Evolutionary conservation across 768 basidiomycete genomes (phyloP), one percentile per base, ranked within the genome.

Genomic region (Sporobolomyces phaffii): DNA sequence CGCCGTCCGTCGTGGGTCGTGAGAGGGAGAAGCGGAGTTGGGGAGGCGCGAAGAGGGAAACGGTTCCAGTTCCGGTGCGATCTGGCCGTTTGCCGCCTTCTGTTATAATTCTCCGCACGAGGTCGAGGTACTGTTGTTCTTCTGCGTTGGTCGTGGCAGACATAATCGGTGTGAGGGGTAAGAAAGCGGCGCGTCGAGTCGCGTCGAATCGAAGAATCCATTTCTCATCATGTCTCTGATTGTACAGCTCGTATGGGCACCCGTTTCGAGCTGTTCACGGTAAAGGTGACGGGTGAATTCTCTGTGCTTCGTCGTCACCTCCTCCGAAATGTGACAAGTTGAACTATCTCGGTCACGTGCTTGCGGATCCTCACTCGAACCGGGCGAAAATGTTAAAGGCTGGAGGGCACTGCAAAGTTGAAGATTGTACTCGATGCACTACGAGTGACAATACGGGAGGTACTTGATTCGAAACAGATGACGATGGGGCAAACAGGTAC

Each of bases 21-120:
- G 83, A 79, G 62, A 98, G 87, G 20, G 89, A 88, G 82, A 99
- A 99, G 20, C 92, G 88, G 56, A 99, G 80, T 17, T 86, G 82
- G 3, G 87, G 88, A 9, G 94, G 94, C 0, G 92, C 93, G 76
- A 99, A 98, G 76, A 94, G 77, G 54, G 93, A 87, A 72, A 90
- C 79, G 14, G 93, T 97, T 60, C 94, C 94, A 0, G 94, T 97
- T 22, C 94, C 94, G 0, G 94, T 99, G 53, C 94, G 86, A 76
- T 99, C 94, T 61, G 88, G 84, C 36, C 94, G 86, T 14, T 78
- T 69, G 63, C 90, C 90, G 15, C 94, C 94, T 0, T 81, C 81
- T 44, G 84, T 81, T 45, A 97, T 81, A 68, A 93, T 87, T 68
- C 81, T 82, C 62, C 83, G 79, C 62, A 97, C 89, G 73, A 99